Evolutionary conservation across 495 filamentous ascomycete species (phyloP), one percentile per base, ranked within the genome.

Genomic region (Thozetella sp.): DNA sequence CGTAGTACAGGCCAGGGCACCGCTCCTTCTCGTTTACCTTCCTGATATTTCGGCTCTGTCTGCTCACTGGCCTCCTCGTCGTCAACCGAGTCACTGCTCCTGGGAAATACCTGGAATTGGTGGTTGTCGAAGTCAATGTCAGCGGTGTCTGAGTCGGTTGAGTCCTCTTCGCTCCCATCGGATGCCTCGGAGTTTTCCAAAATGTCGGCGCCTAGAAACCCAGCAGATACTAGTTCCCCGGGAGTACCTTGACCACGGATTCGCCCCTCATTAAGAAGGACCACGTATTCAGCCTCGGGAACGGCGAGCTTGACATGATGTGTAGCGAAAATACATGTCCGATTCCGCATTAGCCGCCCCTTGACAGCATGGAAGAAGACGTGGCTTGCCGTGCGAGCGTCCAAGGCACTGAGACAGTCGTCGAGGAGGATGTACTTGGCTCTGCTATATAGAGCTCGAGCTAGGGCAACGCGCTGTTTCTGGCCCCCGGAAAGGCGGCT

Each of bases 391-490:
- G 91, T 94, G 62, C 93, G 90, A 3, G 92, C 91, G 72, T 95
- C 91, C 13, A 95, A 91, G 11, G 92, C 91, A 67, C 90, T 93
- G 40, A 94, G 77, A 65, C 91, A 92, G 72, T 95, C 91, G 67
- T 95, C 91, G 24, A 95, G 78, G 9, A 95, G 76, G 3, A 95
- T 72, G 69, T 93, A 89, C n/a, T 83, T 80, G 12, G 89, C 88
- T 66, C 82, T 86, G 64, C 85, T 90, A 69, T 94, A 94, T n/a
- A 95, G 69, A 4, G 92, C 92, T 66, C 92, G 83, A 15, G 91
- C 91, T 26, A 95, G 79, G 26, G 92, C 93, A n/a, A 95, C 93
- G 56, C 91, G 81, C 73, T 95, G 91, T 69, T 93, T 95, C 71
- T 95, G 91, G 2, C 91, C 91, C 58, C 91, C 91, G 6, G 91